Base-by-base conservation (phyloP, 208 protist genomes). In the Vickermania ingenoplastis region DNA sequence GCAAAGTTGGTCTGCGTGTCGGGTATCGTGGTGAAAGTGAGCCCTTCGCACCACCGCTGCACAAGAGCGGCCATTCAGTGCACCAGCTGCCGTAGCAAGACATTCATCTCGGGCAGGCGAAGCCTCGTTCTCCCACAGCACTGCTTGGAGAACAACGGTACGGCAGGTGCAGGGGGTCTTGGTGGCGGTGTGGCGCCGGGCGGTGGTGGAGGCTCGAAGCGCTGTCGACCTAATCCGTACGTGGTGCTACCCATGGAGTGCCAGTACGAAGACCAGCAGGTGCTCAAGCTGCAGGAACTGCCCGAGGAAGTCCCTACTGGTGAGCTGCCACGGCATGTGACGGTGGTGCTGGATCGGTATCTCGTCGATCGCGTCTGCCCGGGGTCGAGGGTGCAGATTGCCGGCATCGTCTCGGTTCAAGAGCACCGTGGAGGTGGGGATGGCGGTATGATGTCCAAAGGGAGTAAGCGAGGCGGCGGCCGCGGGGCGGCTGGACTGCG, bases 341-440 rank as follows among this genome's bases (percentile, higher is more conserved):
- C 75, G 2, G 75, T 96, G 50, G 73, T 89, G 14, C 75, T 97
- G 11, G 94, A 98, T 48, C 79, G 93, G 48, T 92, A 94, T 59
- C 71, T 97, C 2, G 89, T 96, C 5, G 86, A 99, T 63, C 77
- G 83, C 31, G 83, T 95, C 27, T 96, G 89, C 61, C 97, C 98
- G 0, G 98, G 98, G 25, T 97, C 98, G 31, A 89, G 97, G 24
- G 89, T 99, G 14, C 87, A 98, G 57, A 73, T 99, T 53, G 79
- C 75, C 5, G 80, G 82, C 50, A 82, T 92, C 51, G 84, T 92
- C 30, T 86, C 86, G 11, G 90, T 94, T 30, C 86, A 93, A 60
- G 86, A 95, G 60, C 81, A 81, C 62, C 62, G 72, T 2, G 86
- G 84, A 50, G 67, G 67, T n/a, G 59, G 71, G 7, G 81, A 89